phyloP scores from a whole-genome alignment of 2,329 filamentous ascomycete genomes.

The Scytalidium sp. region DNA sequence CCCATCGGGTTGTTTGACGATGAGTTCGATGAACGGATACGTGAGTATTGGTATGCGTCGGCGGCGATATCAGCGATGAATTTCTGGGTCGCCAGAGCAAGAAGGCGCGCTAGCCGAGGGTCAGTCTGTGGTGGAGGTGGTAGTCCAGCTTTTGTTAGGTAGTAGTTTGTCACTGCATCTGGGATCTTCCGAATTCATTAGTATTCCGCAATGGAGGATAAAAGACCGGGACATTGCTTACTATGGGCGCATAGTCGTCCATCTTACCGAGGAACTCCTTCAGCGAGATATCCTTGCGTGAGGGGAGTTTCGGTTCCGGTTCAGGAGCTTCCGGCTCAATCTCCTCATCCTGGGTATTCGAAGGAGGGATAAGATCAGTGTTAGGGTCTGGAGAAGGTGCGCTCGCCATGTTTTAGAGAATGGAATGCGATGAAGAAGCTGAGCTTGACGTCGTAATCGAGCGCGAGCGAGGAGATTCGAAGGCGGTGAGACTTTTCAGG shows the following conservation, averaged over 20 bases:
- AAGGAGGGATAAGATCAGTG: constrained; percentile 24
- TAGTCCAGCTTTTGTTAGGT: constrained; percentile 92
- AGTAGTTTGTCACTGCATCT: constrained; percentile 96
- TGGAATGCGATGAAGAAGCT: not conserved
- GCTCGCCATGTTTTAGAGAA: constrained; percentile 23
- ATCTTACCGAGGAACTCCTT: constrained; percentile 94
- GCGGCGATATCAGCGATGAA: constrained; percentile 97
- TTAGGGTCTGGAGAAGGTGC: constrained; percentile 28
- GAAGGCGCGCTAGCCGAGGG: constrained; percentile 83
- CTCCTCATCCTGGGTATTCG: constrained; percentile 20
- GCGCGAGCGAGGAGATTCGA: not conserved
- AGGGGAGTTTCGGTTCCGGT: constrained; percentile 63
- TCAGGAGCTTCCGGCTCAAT: constrained; percentile 44
- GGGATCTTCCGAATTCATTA: constrained; percentile 64
- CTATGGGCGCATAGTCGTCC: constrained; percentile 97
- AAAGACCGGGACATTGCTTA: constrained; percentile 42
- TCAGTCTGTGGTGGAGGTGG: constrained; percentile 90
- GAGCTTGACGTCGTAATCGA: not conserved
- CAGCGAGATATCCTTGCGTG: constrained; percentile 87
- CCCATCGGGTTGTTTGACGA: constrained; percentile 88
- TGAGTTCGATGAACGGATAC: constrained; percentile 89
- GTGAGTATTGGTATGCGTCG: constrained; percentile 96
- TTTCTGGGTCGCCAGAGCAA: constrained; percentile 97
- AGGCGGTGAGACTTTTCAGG: constrained; percentile 9
- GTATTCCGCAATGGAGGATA: not conserved